Percentiles rank a stretch among this genome's conserved stretches.
Evolutionary conservation across 2,329 filamentous ascomycete genomes (phyloP).

Genomic region (Colletotrichum abscissum): DNA sequence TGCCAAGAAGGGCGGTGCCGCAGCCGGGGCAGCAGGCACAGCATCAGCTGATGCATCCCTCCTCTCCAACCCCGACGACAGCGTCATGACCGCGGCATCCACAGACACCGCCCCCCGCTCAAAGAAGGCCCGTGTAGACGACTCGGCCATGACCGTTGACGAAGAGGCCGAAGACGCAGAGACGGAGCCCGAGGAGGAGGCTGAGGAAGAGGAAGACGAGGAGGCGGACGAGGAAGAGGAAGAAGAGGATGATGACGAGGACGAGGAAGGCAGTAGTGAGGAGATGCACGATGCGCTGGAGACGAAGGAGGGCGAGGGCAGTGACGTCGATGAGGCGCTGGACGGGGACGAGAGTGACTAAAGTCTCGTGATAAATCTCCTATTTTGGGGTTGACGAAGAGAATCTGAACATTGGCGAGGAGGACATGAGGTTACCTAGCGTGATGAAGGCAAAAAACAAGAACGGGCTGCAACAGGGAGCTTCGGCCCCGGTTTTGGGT

Average conservation of each 20-base stretch:
- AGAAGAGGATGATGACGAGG: slow-evolving; percentile 57
- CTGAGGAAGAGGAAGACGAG: slow-evolving; percentile 60
- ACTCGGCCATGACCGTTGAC: slow-evolving; percentile 46
- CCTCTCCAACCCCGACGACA: slow-evolving; percentile 43
- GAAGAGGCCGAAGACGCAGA: slow-evolving; percentile 53
- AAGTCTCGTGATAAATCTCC: not conserved
- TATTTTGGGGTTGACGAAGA: not conserved
- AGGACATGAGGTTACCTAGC: not conserved
- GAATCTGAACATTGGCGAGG: not conserved
- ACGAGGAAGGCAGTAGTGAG: slow-evolving; percentile 64
- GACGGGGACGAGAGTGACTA: slow-evolving; percentile 72
- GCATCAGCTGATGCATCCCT: slow-evolving; percentile 48
- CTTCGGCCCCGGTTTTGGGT: not conserved
- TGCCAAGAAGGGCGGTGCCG: slow-evolving; percentile 64
- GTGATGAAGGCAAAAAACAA: not conserved
- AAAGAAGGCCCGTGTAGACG: slow-evolving; percentile 61
- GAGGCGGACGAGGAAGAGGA: slow-evolving; percentile 57
- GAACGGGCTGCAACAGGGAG: not conserved
- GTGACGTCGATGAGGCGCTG: slow-evolving; percentile 69
- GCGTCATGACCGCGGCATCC: slow-evolving; percentile 44
- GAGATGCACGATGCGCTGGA: slow-evolving; percentile 65
- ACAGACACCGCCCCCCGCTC: slow-evolving; percentile 48
- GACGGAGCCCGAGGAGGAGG: slow-evolving; percentile 55
- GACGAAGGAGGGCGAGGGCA: slow-evolving; percentile 60
- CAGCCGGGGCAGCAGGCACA: slow-evolving; percentile 56